Percentiles rank a stretch among this genome's conserved stretches.
These are phyloP conservation scores for Spencermartinsiella europaea DNA, from an alignment of 805 yeast genomes.

Conservation along the genomic window DNA sequence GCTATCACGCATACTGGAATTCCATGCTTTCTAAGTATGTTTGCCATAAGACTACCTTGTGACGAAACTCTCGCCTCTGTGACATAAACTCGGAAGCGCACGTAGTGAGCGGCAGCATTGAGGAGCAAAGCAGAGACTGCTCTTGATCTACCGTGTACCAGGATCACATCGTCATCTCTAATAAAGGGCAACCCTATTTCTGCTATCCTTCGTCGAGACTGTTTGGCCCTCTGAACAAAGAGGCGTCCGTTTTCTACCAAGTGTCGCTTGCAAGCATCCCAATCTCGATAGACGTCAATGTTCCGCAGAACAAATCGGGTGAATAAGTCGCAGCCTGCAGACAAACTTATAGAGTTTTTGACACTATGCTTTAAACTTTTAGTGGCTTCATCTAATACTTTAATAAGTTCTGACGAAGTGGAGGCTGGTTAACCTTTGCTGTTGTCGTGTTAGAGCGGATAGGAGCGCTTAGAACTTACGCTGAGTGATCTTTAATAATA, in stretches of 20 bases:
- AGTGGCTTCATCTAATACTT: conserved; percentile 71
- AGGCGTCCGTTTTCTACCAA: conserved; percentile 90
- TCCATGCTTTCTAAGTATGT: conserved; percentile 57
- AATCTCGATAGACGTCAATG: conserved; percentile 77
- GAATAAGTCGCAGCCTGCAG: conserved; percentile 97
- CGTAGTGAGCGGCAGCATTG: conserved; percentile 69
- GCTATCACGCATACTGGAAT: conserved; percentile 86
- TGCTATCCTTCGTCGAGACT: conserved; percentile 81
- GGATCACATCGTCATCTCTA: conserved; percentile 82
- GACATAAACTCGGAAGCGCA: conserved; percentile 83
- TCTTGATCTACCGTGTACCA: conserved; percentile 89
- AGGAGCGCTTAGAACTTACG: conserved; percentile 32
- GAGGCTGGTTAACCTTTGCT: conserved; percentile 50
- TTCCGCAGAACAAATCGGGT: conserved; percentile 89
- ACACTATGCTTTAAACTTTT: conserved; percentile 69
- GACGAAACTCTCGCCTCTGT: conserved; percentile 89
- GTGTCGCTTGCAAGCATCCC: conserved; percentile 89
- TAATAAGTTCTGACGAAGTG: conserved; percentile 89
- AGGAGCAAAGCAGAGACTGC: conserved; percentile 74
- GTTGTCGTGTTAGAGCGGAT: not conserved
- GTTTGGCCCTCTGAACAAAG: conserved; percentile 87
- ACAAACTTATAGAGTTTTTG: conserved; percentile 84
- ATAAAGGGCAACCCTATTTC: conserved; percentile 83
- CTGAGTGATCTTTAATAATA: conserved; percentile 71
- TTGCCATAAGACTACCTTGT: conserved; percentile 69